These are phyloP conservation scores for Hypomontagnella submonticulosa DNA, from an alignment of 495 filamentous ascomycete genomes.

Conservation along the genomic window DNA sequence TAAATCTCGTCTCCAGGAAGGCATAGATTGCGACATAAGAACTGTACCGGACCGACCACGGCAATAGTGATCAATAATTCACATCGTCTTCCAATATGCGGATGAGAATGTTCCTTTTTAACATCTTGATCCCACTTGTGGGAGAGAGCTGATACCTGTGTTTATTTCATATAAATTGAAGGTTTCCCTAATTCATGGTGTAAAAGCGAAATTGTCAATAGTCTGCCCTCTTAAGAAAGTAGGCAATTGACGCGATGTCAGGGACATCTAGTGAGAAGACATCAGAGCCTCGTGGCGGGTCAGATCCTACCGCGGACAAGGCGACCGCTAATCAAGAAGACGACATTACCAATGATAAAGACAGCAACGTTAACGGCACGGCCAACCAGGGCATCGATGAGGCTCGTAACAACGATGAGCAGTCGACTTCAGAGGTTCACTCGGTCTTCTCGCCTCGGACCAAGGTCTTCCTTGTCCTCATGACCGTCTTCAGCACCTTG, in stretches of 20 bases:
- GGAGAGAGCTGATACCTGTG: too few species aligned
- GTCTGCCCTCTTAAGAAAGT: too few species aligned
- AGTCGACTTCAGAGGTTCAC: background rate
- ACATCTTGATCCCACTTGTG: too few species aligned
- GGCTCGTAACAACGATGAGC: background rate
- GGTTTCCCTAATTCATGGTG: too few species aligned
- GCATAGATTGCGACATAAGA: too few species aligned
- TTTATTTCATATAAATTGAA: too few species aligned
- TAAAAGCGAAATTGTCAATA: too few species aligned
- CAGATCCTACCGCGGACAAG: background rate
- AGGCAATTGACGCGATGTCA: background rate
- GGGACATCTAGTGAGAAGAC: constrained; percentile 1
- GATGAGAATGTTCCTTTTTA: too few species aligned
- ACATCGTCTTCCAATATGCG: too few species aligned
- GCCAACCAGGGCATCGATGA: background rate
- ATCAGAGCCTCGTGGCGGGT: background rate
- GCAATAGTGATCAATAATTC: too few species aligned
- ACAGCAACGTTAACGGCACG: background rate
- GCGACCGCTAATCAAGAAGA: background rate
- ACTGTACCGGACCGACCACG: too few species aligned
- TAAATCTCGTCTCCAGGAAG: too few species aligned
- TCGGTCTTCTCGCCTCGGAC: constrained; percentile 4
- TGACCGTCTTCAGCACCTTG: constrained; percentile 67
- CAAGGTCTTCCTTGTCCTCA: constrained; percentile 54
- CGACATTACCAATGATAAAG: background rate